Base-by-base conservation (phyloP, 2,329 filamentous ascomycete genomes). In the Trichophyton mentagrophytes region DNA sequence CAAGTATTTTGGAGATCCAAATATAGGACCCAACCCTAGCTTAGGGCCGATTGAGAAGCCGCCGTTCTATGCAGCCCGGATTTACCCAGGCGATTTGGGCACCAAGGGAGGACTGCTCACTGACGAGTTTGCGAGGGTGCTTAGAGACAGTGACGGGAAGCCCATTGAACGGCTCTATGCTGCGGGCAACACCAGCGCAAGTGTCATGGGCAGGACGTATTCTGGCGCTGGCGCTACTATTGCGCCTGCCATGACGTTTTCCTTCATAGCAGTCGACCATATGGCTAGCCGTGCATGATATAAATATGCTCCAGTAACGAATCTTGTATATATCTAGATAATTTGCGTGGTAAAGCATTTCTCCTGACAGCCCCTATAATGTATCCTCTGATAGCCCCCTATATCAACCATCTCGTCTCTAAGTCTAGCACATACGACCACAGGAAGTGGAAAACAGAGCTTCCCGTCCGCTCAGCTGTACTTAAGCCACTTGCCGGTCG, bases 41-140 rank as follows among this genome's bases (percentile, higher is more conserved):
- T 67, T 74, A 38, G 69, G 69, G 4, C 57, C 65, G 13, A 64
- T 73, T 36, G 65, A 61, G 5, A 66, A 65, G 49, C 63, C 61
- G 1, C 72, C 70, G 9, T 72, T 72, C 62, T 73, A 71, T 61
- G 73, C 73, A 0, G 61, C 70, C n/a, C 67, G 65, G 36, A 60
- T 75, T 3, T 72, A 65, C 56, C 72, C 74, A 7, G 72, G 73
- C 11, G 70, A 75, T 61, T 61, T 74, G n/a, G 70, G 73, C 2
- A 75, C 72, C 17, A 74, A 73, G 64, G 71, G 72, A 4, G 72
- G 73, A 2, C 60, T 76, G 2, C 33, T 73, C 46, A 74, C 72
- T 1, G 69, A 75, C 58, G 69, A 73, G 58, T 49, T 63, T 55
- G 68, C 66, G 1, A 62, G 69, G 33, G 44, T 47, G 44, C n/a